These are phyloP conservation scores for Phytophthora pluvialis DNA, from an alignment of 352 stramenopile species.

Conservation along the genomic window DNA sequence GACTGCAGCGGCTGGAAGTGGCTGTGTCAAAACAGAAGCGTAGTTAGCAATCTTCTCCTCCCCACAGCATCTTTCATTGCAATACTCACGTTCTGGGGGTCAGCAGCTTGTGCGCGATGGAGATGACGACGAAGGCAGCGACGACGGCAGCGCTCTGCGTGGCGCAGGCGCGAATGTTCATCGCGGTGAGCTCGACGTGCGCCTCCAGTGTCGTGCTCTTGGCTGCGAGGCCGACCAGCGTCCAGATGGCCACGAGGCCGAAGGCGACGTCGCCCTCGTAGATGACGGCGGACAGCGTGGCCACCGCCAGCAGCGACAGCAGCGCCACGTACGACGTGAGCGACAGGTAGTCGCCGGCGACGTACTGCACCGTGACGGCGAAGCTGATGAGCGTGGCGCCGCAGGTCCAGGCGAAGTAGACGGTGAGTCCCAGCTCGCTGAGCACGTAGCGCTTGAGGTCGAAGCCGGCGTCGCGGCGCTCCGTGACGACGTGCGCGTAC, in stretches of 20 bases:
- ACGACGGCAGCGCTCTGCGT: conserved; percentile 67
- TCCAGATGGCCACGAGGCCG: conserved; percentile 68
- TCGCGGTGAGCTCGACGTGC: conserved; percentile 49
- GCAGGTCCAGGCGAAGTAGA: conserved; percentile 83
- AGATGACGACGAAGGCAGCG: conserved; percentile 65
- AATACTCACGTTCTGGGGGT: conserved; percentile 40
- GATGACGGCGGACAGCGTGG: conserved; percentile 61
- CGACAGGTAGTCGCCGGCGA: conserved; percentile 53
- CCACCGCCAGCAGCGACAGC: conserved; percentile 61
- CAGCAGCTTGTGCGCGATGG: conserved; percentile 43
- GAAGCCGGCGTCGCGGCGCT: conserved; percentile 50
- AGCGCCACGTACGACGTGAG: conserved; percentile 63
- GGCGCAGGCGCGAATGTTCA: conserved; percentile 68
- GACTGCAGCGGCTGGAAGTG: conserved; percentile 32
- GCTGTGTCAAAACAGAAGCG: conserved; percentile 7
- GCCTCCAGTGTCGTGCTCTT: conserved; percentile 61
- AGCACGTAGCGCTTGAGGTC: conserved; percentile 55
- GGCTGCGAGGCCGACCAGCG: conserved; percentile 55
- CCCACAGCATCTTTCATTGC: background rate
- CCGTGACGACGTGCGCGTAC: conserved; percentile 59
- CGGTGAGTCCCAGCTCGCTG: conserved; percentile 63
- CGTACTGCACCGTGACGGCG: conserved; percentile 62
- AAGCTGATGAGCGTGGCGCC: conserved; percentile 76
- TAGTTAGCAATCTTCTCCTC: conserved; percentile 4
- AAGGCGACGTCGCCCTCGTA: conserved; percentile 69